These are phyloP conservation scores for Diplodia scrobiculata DNA, from an alignment of 2,329 filamentous ascomycete genomes.

Conservation along the genomic window DNA sequence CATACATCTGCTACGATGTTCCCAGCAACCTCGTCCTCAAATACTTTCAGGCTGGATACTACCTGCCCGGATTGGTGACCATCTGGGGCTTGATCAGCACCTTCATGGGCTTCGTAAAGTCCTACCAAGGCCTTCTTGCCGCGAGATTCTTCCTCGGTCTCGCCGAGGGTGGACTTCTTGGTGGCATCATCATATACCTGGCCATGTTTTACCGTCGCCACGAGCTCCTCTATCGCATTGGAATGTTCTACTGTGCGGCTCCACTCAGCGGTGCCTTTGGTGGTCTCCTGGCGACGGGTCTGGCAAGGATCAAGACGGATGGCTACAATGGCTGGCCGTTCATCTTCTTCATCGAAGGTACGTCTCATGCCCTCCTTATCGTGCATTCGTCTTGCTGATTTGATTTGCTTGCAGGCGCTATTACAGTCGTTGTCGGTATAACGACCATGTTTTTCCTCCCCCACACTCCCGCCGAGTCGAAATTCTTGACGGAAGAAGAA, in stretches of 20 bases:
- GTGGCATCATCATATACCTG: slow-evolving; percentile 48
- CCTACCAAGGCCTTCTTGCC: slow-evolving; percentile 46
- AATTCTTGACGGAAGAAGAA: slow-evolving; percentile 39
- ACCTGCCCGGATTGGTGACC: slow-evolving; percentile 46
- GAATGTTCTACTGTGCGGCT: slow-evolving; percentile 44
- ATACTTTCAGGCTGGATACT: slow-evolving; percentile 46
- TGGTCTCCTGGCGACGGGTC: slow-evolving; percentile 48
- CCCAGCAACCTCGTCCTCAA: slow-evolving; percentile 49
- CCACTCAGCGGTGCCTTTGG: slow-evolving; percentile 48
- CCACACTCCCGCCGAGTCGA: slow-evolving; percentile 49
- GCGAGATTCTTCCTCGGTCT: slow-evolving; percentile 48
- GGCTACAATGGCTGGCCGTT: slow-evolving; percentile 47
- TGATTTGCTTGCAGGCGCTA: slow-evolving; percentile 31
- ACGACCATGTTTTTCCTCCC: slow-evolving; percentile 56
- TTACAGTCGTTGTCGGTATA: slow-evolving; percentile 45
- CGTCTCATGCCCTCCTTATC: no score
- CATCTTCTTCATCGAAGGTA: slow-evolving; percentile 42
- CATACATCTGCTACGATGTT: slow-evolving; percentile 49
- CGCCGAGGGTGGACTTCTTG: slow-evolving; percentile 48
- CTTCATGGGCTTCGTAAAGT: slow-evolving; percentile 49
- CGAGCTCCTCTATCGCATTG: slow-evolving; percentile 47
- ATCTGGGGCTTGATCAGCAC: slow-evolving; percentile 47
- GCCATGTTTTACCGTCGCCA: slow-evolving; percentile 49
- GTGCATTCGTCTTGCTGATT: background rate
- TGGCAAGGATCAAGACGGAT: slow-evolving; percentile 45